Evolutionary conservation across 129 eudicot genomes (phyloP).

Genomic region (Flaveria ramosissima): DNA sequence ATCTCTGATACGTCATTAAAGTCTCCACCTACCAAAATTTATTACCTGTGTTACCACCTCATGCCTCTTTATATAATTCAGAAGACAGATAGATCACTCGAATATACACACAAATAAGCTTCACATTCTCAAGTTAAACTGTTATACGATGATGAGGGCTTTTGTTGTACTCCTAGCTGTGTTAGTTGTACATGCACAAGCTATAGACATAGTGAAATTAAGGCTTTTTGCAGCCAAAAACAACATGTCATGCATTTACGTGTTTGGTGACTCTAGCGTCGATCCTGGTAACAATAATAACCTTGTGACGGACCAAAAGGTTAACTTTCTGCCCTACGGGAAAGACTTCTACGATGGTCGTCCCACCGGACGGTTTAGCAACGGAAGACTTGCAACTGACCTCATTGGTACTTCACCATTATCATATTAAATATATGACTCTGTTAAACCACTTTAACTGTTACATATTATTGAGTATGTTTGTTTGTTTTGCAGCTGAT

Average conservation of each 20-base stretch:
- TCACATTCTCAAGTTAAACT: background rate
- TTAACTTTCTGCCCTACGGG: slow-evolving; percentile 38
- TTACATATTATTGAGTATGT: too few species aligned
- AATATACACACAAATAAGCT: slow-evolving; percentile 16
- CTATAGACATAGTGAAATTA: slow-evolving; percentile 29
- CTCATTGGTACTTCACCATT: slow-evolving; percentile 29
- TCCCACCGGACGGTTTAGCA: slow-evolving; percentile 37
- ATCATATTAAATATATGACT: background rate
- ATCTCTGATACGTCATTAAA: slow-evolving; percentile 20
- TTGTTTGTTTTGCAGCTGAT: slow-evolving; percentile 36
- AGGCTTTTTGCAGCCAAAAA: slow-evolving; percentile 35
- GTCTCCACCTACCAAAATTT: slow-evolving; percentile 35
- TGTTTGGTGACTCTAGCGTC: slow-evolving; percentile 40
- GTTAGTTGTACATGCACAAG: slow-evolving; percentile 37
- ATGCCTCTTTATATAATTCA: slow-evolving; percentile 11
- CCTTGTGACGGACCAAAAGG: slow-evolving; percentile 40
- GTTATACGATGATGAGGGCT: slow-evolving; percentile 23
- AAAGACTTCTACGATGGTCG: slow-evolving; percentile 34
- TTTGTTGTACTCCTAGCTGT: slow-evolving; percentile 26
- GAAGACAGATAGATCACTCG: background rate
- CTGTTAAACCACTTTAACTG: background rate
- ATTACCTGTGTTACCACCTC: slow-evolving; percentile 11
- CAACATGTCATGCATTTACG: slow-evolving; percentile 39
- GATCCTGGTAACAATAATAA: slow-evolving; percentile 46
- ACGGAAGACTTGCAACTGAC: slow-evolving; percentile 44